A percentile compares a stretch with the other conserved stretches of the same genome.
Conservation (phyloP, 306 rosid species). For the Rubus parviflorus region DNA sequence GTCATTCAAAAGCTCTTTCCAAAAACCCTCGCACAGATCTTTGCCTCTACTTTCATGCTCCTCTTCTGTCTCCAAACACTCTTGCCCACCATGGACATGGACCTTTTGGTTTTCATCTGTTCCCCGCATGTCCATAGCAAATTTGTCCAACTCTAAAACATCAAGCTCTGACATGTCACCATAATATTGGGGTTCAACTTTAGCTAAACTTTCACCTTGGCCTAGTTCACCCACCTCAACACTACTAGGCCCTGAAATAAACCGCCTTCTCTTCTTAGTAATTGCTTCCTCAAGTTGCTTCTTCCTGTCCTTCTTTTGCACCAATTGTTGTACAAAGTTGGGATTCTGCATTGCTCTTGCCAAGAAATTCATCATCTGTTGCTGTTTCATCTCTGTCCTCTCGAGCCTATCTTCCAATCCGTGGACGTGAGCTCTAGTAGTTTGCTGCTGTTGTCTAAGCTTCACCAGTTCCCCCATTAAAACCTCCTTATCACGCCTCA, state of each 20-base stretch:
- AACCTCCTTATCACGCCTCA: conserved; percentile 64
- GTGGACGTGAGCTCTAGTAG: conserved; percentile 41
- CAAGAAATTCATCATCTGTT: conserved; percentile 67
- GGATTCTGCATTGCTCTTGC: conserved; percentile 76
- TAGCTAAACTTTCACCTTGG: conserved; percentile 34
- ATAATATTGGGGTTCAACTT: conserved; percentile 34
- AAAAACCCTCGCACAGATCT: conserved; percentile 42
- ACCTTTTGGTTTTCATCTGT: conserved; percentile 15
- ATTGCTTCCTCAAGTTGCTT: conserved; percentile 51
- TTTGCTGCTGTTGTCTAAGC: conserved; percentile 70
- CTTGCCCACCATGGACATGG: neutral
- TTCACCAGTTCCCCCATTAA: conserved; percentile 71
- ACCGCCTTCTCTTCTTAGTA: conserved; percentile 51
- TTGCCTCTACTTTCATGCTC: conserved; percentile 29
- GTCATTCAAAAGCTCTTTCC: conserved; percentile 57
- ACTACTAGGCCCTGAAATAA: conserved; percentile 45
- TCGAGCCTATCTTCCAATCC: conserved; percentile 58
- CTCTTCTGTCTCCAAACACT: conserved; percentile 12
- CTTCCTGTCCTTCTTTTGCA: conserved; percentile 46
- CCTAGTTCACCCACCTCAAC: conserved; percentile 30
- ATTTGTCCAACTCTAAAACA: conserved; percentile 32
- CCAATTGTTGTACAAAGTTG: conserved; percentile 48
- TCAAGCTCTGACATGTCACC: conserved; percentile 29
- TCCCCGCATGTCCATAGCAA: conserved; percentile 27
- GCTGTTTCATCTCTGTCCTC: conserved; percentile 62